Evolutionary conservation across 441 rosid genomes (phyloP), one percentile per base, ranked within the genome.

Genomic region (Populus tomentosa): DNA sequence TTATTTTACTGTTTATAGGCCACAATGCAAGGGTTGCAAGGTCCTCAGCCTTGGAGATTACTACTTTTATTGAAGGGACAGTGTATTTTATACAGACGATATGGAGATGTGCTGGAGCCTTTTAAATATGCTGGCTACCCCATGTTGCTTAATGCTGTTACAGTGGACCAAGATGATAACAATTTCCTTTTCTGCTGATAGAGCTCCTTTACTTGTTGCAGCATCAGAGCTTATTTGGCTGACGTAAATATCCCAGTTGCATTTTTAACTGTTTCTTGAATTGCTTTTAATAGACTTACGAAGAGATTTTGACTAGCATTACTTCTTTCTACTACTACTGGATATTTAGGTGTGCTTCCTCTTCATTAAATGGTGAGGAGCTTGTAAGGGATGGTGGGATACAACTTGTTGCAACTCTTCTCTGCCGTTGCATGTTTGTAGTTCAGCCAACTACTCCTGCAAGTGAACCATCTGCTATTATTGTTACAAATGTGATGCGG

Each of bases 121-220:
- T 97, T 97, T 86, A 97, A 95, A 82, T 97, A 97, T 90, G 99
- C 99, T 75, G 99, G 99, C 80, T 97, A 97, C 86, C 99, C 96
- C 14, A 94, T 97, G 99, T 80, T 97, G 89, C 96, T 97, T 70
- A 94, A 92, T 85, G 98, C 97, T 74, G 86, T 97, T 81, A 91
- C 96, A 70, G 99, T 97, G 79, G 96, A 93, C 83, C 82, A 88
- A 89, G 98, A 90, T 78, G 99, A 97, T 81, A 91, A 75, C 92
- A 97, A 93, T 87, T 95, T 97, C 86, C 90, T n/a, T 97, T 64
- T 89, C 99, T 79, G 84, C 90, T 67, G 99, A 95, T 77, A 91
- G 98, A 87, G 88, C 96, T 14, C 98, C 97, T 82, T 93, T 95
- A 81, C 99, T 97, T 81, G 93, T 93, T 82, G 99, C 99, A 78